Conservation (phyloP, 352 stramenopile species). For the Hyaloperonospora brassicae region DNA sequence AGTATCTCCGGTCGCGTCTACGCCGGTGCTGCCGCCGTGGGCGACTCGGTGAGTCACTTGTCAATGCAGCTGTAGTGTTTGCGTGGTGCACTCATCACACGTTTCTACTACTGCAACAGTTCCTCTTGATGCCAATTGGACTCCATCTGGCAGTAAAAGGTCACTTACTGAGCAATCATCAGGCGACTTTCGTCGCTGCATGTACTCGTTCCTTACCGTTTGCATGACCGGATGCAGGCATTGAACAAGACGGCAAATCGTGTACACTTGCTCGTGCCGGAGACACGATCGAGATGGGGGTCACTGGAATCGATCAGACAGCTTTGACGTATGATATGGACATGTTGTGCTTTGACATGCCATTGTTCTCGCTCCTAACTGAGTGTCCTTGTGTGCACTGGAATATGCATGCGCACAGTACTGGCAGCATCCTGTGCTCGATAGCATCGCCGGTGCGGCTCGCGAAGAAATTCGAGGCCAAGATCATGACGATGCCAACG, state of each 20-base stretch:
- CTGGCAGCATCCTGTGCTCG: conserved; percentile 78
- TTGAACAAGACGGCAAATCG: conserved; percentile 64
- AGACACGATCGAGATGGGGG: conserved; percentile 72
- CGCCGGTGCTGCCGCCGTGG: conserved; percentile 51
- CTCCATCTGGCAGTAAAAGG: conserved; percentile 48
- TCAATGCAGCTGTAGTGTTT: background rate
- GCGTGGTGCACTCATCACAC: background rate
- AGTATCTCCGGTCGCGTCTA: conserved; percentile 85
- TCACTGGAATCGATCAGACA: conserved; percentile 63
- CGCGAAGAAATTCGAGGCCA: conserved; percentile 71
- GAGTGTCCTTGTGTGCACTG: background rate
- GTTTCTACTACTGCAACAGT: conserved; percentile 20
- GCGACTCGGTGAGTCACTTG: conserved; percentile 47
- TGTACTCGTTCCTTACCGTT: conserved; percentile 1
- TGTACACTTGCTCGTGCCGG: conserved; percentile 59
- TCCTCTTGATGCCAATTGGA: conserved; percentile 55
- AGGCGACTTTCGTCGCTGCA: background rate
- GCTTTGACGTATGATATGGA: conserved; percentile 42
- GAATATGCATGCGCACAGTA: conserved; percentile 23
- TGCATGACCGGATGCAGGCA: conserved; percentile 30
- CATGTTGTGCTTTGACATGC: background rate
- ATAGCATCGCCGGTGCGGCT: conserved; percentile 67
- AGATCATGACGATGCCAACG: conserved; percentile 86
- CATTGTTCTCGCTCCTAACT: conserved; percentile 3
- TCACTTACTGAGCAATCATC: background rate